These are phyloP conservation scores for Carex parvula DNA, from an alignment of 176 grass and related monocot genomes.

Conservation along the genomic window DNA sequence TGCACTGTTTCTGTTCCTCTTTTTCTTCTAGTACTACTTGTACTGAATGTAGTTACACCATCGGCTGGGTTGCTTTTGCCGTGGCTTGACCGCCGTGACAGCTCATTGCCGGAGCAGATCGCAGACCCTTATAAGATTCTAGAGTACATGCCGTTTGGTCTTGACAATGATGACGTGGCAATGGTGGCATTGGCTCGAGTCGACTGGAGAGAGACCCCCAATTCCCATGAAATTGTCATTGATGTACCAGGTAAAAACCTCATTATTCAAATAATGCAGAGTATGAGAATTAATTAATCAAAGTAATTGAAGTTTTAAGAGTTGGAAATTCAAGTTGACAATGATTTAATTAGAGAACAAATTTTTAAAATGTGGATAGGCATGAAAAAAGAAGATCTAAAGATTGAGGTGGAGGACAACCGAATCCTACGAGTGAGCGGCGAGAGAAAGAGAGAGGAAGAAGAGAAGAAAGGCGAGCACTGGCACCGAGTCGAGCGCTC, in stretches of 20 bases:
- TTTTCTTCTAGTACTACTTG: background rate
- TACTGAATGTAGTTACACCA: background rate
- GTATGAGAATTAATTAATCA: too few species aligned
- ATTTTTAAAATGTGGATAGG: constrained; percentile 9
- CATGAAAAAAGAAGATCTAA: constrained; percentile 56
- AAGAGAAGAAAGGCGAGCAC: constrained; percentile 46
- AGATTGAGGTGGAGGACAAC: constrained; percentile 80
- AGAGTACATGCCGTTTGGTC: constrained; percentile 56
- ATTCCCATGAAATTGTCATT: constrained; percentile 62
- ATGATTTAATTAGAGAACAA: too few species aligned
- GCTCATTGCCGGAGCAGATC: constrained; percentile 21
- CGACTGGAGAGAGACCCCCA: constrained; percentile 73
- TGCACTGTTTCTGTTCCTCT: background rate
- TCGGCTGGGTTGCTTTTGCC: constrained; percentile 40
- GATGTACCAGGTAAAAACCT: constrained; percentile 51
- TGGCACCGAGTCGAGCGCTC: constrained; percentile 75
- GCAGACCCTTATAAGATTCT: constrained; percentile 70
- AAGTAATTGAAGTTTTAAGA: too few species aligned
- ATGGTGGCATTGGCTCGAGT: constrained; percentile 50
- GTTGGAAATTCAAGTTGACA: too few species aligned
- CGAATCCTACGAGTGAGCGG: constrained; percentile 63
- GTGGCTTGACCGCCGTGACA: constrained; percentile 36
- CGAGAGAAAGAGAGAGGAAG: constrained; percentile 53
- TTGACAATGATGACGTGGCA: constrained; percentile 55
- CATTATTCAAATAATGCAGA: too few species aligned